Evolutionary conservation across 2,329 filamentous ascomycete species (phyloP).

Genomic region (Alternaria sp.): DNA sequence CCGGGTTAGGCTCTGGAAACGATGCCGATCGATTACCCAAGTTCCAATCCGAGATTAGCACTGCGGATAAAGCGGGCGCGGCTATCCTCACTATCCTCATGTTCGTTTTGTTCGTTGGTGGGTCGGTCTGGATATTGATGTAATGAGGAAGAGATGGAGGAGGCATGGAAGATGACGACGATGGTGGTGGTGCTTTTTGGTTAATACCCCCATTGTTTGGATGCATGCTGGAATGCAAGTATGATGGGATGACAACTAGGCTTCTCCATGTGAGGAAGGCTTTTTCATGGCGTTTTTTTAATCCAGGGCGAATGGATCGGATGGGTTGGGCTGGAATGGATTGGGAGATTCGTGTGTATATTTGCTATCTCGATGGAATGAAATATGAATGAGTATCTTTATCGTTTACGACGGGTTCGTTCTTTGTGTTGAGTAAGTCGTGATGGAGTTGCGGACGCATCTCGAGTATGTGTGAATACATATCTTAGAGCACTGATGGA

Average conservation of each 20-base stretch:
- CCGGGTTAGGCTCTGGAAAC: conserved; percentile 45
- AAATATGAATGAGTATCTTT: not conserved
- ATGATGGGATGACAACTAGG: not conserved
- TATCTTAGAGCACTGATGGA: too few relatives aligned
- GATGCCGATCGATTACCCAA: conserved; percentile 25
- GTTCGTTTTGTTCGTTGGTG: not conserved
- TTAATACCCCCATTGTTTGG: not conserved
- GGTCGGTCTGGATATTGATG: conserved; percentile 5
- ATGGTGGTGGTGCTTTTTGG: not conserved
- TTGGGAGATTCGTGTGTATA: not conserved
- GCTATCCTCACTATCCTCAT: conserved; percentile 51
- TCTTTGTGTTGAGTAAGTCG: too few relatives aligned
- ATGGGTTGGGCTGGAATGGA: not conserved
- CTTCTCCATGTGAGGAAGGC: not conserved
- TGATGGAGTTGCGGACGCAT: too few relatives aligned
- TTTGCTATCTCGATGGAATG: not conserved
- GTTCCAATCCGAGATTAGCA: conserved; percentile 34
- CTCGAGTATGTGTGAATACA: too few relatives aligned
- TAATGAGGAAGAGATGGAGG: not conserved
- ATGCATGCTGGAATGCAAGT: not conserved
- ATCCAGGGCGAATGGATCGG: not conserved
- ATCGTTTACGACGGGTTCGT: rapidly evolving
- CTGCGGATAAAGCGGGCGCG: conserved; percentile 52
- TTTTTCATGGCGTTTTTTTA: not conserved
- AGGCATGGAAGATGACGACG: not conserved